These are phyloP conservation scores for Trifolium dubium DNA, from an alignment of 306 rosid species.

Conservation along the genomic window DNA sequence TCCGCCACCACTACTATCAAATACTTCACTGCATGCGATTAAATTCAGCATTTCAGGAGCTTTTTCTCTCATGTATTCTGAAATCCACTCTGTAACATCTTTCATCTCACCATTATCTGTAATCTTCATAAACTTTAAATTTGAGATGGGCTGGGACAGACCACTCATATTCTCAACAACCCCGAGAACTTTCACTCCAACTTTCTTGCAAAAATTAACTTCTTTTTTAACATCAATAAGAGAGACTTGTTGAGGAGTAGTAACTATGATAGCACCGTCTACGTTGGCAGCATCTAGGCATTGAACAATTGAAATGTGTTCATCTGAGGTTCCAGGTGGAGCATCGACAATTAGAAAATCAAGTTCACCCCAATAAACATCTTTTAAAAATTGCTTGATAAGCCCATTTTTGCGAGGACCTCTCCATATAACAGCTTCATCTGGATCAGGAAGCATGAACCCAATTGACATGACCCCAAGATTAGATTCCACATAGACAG, in stretches of 20 bases:
- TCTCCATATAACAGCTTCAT: conserved; percentile 90
- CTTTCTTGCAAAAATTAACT: conserved; percentile 86
- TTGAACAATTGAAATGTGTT: conserved; percentile 88
- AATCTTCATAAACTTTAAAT: conserved; percentile 63
- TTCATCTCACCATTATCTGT: conserved; percentile 65
- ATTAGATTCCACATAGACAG: conserved; percentile 90
- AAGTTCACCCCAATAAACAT: conserved; percentile 91
- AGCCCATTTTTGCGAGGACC: conserved; percentile 96
- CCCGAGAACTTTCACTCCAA: conserved; percentile 81
- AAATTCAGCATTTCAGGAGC: conserved; percentile 67
- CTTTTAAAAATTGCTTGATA: conserved; percentile 87
- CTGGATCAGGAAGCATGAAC: conserved; percentile 87
- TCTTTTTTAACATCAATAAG: conserved; percentile 88
- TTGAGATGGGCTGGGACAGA: conserved; percentile 65
- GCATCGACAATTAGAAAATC: conserved; percentile 92
- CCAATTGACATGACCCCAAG: conserved; percentile 98
- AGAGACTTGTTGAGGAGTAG: conserved; percentile 95
- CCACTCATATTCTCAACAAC: conserved; percentile 97
- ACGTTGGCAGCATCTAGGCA: conserved; percentile 72
- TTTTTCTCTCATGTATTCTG: conserved; percentile 62
- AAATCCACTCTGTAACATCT: conserved; percentile 76
- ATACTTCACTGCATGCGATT: conserved; percentile 77
- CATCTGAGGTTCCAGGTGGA: conserved; percentile 97
- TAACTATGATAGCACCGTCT: conserved; percentile 92
- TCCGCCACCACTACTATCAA: conserved; percentile 87